Evolutionary conservation across 768 basidiomycete species (phyloP).

Genomic region (Leccinum boreale): DNA sequence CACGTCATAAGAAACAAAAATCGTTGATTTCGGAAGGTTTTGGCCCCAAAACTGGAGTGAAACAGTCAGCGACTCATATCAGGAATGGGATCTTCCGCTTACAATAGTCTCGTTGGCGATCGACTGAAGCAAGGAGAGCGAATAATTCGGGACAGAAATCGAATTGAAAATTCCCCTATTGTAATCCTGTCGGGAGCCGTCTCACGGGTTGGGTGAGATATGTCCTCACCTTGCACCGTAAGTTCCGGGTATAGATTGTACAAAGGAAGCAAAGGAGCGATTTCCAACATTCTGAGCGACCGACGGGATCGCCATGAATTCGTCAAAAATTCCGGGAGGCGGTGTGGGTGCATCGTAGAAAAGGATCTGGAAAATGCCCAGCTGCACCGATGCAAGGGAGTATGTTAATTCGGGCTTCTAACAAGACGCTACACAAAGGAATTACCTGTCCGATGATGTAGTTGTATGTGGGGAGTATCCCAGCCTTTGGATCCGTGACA

Average conservation of each 20-base stretch:
- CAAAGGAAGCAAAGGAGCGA: conserved; percentile 14
- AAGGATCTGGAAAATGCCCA: conserved; percentile 30
- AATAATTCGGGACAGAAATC: conserved; percentile 5
- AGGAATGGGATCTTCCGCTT: background rate
- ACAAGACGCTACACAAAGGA: too few species aligned
- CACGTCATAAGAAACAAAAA: conserved; percentile 25
- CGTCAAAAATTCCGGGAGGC: conserved; percentile 20
- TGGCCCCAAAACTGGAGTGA: conserved; percentile 17
- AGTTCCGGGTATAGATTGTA: conserved; percentile 2
- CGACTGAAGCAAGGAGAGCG: conserved; percentile 13
- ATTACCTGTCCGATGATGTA: background rate
- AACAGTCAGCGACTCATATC: background rate
- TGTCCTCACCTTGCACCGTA: conserved; percentile 1
- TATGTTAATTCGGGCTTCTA: background rate
- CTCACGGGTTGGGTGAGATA: background rate
- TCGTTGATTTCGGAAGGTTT: background rate
- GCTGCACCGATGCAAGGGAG: background rate
- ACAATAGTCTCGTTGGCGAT: conserved; percentile 17
- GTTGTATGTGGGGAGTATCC: conserved; percentile 44
- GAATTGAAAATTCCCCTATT: conserved; percentile 7
- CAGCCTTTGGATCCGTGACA: conserved; percentile 21
- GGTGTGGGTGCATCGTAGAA: conserved; percentile 51
- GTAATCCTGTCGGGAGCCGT: background rate
- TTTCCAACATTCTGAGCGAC: conserved; percentile 5
- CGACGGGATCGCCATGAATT: conserved; percentile 22